Base-by-base conservation (phyloP, 441 rosid species). In the Populus hybrid region DNA sequence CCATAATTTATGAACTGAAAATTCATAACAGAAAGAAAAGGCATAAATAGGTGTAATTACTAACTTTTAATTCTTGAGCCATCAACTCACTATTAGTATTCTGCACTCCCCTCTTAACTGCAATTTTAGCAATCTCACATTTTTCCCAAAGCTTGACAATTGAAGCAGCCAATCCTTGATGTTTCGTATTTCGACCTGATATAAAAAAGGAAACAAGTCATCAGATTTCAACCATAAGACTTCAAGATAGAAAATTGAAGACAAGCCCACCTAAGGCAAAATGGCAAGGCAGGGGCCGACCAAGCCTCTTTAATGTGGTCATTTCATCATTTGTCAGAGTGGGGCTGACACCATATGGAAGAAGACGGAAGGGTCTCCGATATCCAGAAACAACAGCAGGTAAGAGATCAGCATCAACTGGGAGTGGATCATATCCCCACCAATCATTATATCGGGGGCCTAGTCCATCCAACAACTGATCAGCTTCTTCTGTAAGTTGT, bases 361-460 rank as follows among this genome's bases (percentile, higher is more conserved):
- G 98, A 87, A 94, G 96, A 73, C 95, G 98, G 84, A 94, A 94
- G 9, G 98, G 99, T 86, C 89, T 88, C 80, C 91, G 90, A 80
- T 89, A 93, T 36, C 93, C 94, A 68, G 93, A 91, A 72, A 96
- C 83, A 76, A 88, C 24, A 18, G 94, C 98, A 67, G 98, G 98
- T 45, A 96, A 88, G 81, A 96, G 94, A 86, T 96, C 98, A 84
- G 92, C 98, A 84, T 94, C 98, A 64, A 96, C 88, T 36, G 99
- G 99, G 45, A 89, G 87, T 33, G 99, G 99, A 68, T 94, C 97
- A 83, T 91, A 94, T 31, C 97, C 99, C 99, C 98, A 93, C 98
- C 98, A 94, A 73, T 93, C 98, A 64, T 86, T 83, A 81, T 86
- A 96, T 35, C 99, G 90, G 24, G 99, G 99, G 73, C 98, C 98